phyloP scores from a whole-genome alignment of 1,284 basidiomycete species.

The Leucoagaricus sp. region DNA sequence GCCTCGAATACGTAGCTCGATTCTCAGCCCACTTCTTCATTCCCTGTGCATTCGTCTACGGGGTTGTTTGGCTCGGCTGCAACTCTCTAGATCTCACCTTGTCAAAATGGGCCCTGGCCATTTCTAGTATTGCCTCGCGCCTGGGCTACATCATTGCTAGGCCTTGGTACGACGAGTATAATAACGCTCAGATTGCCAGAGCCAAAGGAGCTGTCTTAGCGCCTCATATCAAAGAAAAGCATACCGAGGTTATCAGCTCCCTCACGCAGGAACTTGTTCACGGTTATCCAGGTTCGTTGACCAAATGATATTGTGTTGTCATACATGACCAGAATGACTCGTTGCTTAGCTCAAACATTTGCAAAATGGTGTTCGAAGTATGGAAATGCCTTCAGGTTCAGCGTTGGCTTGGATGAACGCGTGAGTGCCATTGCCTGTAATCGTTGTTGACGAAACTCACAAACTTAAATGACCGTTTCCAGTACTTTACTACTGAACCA shows the following conservation, averaged over 20 bases:
- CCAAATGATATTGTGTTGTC: no score
- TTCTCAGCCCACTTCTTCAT: no score
- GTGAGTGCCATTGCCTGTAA: background rate
- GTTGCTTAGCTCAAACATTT: no score
- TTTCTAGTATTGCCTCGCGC: background rate
- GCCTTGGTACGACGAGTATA: background rate
- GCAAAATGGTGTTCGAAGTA: background rate
- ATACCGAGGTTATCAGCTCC: conserved; percentile 20
- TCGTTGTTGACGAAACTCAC: background rate
- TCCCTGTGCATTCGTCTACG: no score
- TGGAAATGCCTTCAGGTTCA: background rate
- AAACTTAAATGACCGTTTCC: background rate
- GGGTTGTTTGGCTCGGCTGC: no score
- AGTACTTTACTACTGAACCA: conserved; percentile 44
- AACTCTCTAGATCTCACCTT: no score
- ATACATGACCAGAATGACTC: no score
- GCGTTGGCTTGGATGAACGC: background rate
- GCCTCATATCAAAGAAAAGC: conserved; percentile 24
- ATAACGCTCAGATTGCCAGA: background rate
- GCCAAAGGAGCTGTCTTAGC: conserved; percentile 31
- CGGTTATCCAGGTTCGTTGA: conserved; percentile 33
- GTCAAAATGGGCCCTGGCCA: background rate
- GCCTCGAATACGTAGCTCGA: no score
- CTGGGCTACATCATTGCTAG: background rate
- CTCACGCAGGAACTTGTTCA: conserved; percentile 24